Evolutionary conservation across 768 basidiomycete genomes (phyloP), one percentile per base, ranked within the genome.

Genomic region (Chalciporus pseudorubinellus): DNA sequence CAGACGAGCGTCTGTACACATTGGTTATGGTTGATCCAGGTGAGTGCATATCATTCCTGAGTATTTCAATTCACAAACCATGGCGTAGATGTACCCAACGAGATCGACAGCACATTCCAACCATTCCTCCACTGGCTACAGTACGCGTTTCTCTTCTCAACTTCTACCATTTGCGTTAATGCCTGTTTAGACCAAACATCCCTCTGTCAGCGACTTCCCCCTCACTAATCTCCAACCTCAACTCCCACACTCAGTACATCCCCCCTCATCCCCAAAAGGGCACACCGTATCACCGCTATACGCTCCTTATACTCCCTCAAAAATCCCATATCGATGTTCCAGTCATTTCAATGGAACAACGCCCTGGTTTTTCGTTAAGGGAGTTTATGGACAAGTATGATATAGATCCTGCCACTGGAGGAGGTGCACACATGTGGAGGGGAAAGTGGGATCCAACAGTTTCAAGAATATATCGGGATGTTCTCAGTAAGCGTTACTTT

Each of bases 181-280:
- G 19, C 18, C 10, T 39, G 43, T 42, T 6, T 59, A 92, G 91
- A 57, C 90, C 91, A 29, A 94, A 95, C 67, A 79, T 97, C 52
- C 75, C 85, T 2, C 80, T 98, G 51, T 85, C 84, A 43, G 82
- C 81, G 1, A 74, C 72, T n/a, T 73, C 74, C 63, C 59, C 68
- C 38, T 72, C 59, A 49, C 63, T 58, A 12, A 73, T 82, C 46
- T 58, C 70, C 3, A 61, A 75, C 33, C 61, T 77, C 46, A 73
- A 80, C 55, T 68, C 75, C 1, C 87, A 89, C 65, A 88, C 87
- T 6, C 71, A 73, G 21, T 98, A 95, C 68, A 74, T 95, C 56
- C 89, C 95, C 6, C 97, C 95, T 4, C 93, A 97, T 58, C 95
- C 95, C 3, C 89, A 92, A 65, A 80, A 80, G 33, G 93, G 94